Base-by-base conservation (phyloP, 2,329 filamentous ascomycete genomes). In the Penicillium sp. region DNA sequence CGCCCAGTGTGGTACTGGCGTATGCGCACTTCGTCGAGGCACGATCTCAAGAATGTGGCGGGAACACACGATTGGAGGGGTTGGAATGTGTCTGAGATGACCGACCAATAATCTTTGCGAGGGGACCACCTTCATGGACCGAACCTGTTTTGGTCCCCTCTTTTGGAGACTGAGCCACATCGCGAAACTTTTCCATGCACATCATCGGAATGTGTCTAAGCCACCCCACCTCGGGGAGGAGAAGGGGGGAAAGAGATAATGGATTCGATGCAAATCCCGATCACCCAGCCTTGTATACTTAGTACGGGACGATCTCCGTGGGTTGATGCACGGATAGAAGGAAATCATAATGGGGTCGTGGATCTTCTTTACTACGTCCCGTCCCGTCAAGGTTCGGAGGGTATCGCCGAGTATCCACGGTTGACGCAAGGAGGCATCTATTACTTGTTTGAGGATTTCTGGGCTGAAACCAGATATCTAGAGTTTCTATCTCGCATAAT, bases 321-420 rank as follows among this genome's bases (percentile, higher is more conserved):
- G 44, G 13, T 37, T 44, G 44, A 31, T 25, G 45, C 26, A 31
- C 45, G n/a, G 45, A 31, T 26, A 25, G 46, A 39, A 8, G 33
- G 27, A 52, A 31, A 39, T 19, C 42, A 45, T 45, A 16, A 45
- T 26, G 31, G 43, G n/a, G 42, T 35, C 62, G 58, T 62, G 60
- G 58, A 61, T 64, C 60, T 52, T 50, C 48, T 56, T 56, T 44
- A 43, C 53, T 43, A 67, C 70, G 71, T 70, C 65, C 71, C 72
- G 72, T 70, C 68, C 72, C 72, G 72, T 73, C 68, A 73, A 74
- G 69, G 72, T 73, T 73, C 65, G 67, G 67, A 67, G 60, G 61
- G 63, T 65, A 66, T 69, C 67, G 62, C 61, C 60, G 60, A 67
- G 51, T 59, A 67, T 52, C 69, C 68, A 72, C 57, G 67, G 67